A percentile compares a stretch with the other conserved stretches of the same genome.
phyloP scores from a whole-genome alignment of 345 rosid species.

The Citrus reticulata region DNA sequence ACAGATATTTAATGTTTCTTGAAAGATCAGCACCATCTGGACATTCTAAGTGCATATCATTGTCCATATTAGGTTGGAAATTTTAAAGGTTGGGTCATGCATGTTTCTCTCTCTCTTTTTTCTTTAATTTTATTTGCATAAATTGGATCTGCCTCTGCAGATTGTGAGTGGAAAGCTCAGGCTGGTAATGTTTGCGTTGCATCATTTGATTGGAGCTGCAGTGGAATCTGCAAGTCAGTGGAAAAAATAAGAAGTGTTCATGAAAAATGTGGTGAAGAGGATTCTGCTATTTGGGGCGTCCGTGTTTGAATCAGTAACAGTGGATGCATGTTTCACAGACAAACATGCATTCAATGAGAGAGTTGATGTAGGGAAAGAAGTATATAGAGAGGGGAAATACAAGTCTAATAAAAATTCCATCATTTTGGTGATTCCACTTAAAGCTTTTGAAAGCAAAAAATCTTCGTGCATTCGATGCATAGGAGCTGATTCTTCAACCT shows the following conservation, averaged over 20 bases:
- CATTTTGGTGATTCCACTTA: neutral
- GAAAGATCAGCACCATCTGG: neutral
- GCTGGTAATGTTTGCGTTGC: conserved; percentile 87
- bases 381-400: neutral
- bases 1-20: neutral
- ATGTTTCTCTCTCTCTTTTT: neutral
- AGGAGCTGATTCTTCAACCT: neutral
- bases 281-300: conserved; percentile 80
- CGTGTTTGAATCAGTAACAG: conserved; percentile 21
- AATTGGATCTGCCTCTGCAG: conserved; percentile 27
- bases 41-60: neutral
- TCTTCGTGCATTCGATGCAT: neutral
- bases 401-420: neutral
- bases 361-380: neutral
- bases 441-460: neutral
- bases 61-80: neutral
- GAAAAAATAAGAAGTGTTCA: conserved; percentile 85
- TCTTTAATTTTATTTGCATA: neutral
- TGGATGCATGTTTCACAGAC: neutral
- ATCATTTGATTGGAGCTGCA: conserved; percentile 97
- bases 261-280: conserved; percentile 87
- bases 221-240: conserved; percentile 95
- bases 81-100: neutral
- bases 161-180: conserved; percentile 97
- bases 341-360: neutral